Conservation (phyloP, 2,329 filamentous ascomycete genomes). For the Tolypocladium album region DNA sequence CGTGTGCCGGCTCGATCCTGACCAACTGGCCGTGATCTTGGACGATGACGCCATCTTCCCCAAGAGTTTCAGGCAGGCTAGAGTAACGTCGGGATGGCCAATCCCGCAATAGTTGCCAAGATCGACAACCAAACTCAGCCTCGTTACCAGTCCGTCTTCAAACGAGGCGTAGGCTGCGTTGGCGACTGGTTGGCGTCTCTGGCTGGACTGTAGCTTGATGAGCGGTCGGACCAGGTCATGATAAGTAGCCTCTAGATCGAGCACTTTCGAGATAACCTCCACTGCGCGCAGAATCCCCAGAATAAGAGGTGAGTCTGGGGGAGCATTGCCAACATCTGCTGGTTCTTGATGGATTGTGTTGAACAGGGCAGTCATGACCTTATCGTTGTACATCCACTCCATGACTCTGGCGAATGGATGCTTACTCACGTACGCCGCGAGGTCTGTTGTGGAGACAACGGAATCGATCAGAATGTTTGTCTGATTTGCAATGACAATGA, state of each 20-base stretch:
- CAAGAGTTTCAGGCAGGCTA: slow-evolving; percentile 71
- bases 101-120: slow-evolving; percentile 81
- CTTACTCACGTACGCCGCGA: slow-evolving; percentile 70
- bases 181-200: slow-evolving; percentile 51
- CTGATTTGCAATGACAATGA: slow-evolving; percentile 75
- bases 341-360: slow-evolving; percentile 67
- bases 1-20: slow-evolving; percentile 47
- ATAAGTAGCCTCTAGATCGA: slow-evolving; percentile 86
- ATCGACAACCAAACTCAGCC: slow-evolving; percentile 68
- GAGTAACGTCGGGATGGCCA: slow-evolving; percentile 67
- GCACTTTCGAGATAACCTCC: slow-evolving; percentile 69
- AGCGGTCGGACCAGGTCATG: slow-evolving; percentile 76
- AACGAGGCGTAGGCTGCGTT: slow-evolving; percentile 70
- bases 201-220: slow-evolving; percentile 54
- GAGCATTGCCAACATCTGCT: slow-evolving; percentile 58
- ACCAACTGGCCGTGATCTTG: slow-evolving; percentile 64
- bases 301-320: slow-evolving; percentile 71
- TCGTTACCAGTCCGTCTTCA: slow-evolving; percentile 79
- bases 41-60: slow-evolving; percentile 79
- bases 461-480: slow-evolving; percentile 66
- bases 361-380: slow-evolving; percentile 71
- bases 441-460: slow-evolving; percentile 61
- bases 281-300: slow-evolving; percentile 70
- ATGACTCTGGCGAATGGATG: slow-evolving; percentile 92
- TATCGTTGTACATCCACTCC: slow-evolving; percentile 97